A percentile compares a stretch with the other conserved stretches of the same genome.
These are phyloP conservation scores for Annulohypoxylon maeteangense DNA, from an alignment of 495 filamentous ascomycete species.

Conservation along the genomic window DNA sequence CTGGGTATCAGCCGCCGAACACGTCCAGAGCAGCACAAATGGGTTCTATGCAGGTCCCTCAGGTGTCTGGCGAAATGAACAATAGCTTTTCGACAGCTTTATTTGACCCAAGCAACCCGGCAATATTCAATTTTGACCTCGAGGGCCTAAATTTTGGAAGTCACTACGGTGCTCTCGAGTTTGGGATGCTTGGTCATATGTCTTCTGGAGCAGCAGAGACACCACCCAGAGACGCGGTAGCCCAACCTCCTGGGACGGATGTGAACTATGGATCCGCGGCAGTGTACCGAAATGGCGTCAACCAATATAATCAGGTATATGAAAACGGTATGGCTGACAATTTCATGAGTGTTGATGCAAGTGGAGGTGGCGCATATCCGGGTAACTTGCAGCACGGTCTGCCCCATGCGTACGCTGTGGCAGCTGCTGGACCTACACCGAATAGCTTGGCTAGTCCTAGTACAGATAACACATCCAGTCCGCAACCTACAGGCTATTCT, in stretches of 20 bases:
- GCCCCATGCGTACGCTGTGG: slow-evolving; percentile 61
- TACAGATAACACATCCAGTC: slow-evolving; percentile 62
- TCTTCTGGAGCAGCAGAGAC: slow-evolving; percentile 85
- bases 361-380: slow-evolving; percentile 52
- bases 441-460: slow-evolving; percentile 59
- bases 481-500: slow-evolving; percentile 55
- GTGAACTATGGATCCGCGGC: slow-evolving; percentile 55
- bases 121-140: slow-evolving; percentile 91
- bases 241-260: slow-evolving; percentile 48
- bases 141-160: slow-evolving; percentile 95
- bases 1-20: slow-evolving; percentile 67
- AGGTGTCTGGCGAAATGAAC: slow-evolving; percentile 51
- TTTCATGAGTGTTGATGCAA: slow-evolving; percentile 55
- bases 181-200: slow-evolving; percentile 95
- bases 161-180: slow-evolving; percentile 92
- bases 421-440: slow-evolving; percentile 56
- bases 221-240: slow-evolving; percentile 69
- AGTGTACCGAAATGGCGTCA: slow-evolving; percentile 56
- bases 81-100: slow-evolving; percentile 65
- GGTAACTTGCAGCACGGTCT: slow-evolving; percentile 63
- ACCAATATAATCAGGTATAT: slow-evolving; percentile 56
- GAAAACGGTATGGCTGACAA: slow-evolving; percentile 53
- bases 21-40: slow-evolving; percentile 46
- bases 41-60: slow-evolving; percentile 49
- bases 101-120: slow-evolving; percentile 90